Conservation (phyloP, 2,329 filamentous ascomycete species). For the Byssoonygena ceratinophila region DNA sequence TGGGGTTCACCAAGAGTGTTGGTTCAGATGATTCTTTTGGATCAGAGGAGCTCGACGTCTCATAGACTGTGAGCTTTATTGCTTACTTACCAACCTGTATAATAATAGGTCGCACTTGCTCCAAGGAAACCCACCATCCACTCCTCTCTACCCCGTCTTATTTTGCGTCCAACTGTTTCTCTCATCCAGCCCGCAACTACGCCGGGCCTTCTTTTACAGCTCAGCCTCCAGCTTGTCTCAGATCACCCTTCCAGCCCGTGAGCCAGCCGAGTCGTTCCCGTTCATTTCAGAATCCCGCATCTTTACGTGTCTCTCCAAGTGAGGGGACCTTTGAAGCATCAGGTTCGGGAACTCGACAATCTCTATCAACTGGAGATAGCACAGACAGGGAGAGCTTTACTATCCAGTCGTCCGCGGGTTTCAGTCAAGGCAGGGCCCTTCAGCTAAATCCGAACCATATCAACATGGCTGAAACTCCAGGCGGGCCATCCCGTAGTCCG, state of each 20-base stretch:
- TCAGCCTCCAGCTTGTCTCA: neutral
- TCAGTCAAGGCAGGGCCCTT: neutral
- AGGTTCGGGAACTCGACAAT: neutral
- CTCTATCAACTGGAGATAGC: neutral
- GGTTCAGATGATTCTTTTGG: neutral
- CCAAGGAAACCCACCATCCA: neutral
- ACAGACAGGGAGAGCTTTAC: neutral
- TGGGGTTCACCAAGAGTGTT: neutral
- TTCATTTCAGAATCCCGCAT: neutral
- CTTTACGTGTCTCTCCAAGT: neutral
- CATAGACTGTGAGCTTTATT: neutral
- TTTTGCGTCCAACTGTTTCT: neutral
- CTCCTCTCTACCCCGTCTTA: neutral
- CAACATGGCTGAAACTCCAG: neutral
- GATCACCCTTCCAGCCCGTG: neutral
- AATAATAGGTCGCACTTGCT: neutral
- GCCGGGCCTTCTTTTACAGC: neutral
- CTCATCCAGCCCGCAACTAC: neutral
- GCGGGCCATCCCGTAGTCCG: neutral
- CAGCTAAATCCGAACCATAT: neutral
- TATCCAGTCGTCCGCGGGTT: neutral
- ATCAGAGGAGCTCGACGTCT: neutral
- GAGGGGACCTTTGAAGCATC: neutral
- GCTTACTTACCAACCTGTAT: neutral
- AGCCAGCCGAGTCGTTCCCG: neutral